Evolutionary conservation across 805 yeast genomes (phyloP).

Genomic region (Candida insectalens): DNA sequence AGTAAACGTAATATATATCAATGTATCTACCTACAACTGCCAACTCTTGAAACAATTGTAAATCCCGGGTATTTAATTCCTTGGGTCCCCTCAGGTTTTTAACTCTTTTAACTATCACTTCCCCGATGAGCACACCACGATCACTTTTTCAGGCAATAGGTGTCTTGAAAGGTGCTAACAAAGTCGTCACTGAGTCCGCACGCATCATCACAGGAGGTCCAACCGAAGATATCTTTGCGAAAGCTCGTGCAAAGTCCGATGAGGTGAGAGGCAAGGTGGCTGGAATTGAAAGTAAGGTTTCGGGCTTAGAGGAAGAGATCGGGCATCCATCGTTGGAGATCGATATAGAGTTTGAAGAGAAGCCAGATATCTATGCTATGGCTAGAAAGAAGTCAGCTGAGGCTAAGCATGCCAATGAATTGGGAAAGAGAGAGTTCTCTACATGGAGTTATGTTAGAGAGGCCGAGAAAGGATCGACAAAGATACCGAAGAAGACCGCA

Average conservation of each 20-base stretch:
- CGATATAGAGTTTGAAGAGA: neutral
- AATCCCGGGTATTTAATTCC: neutral
- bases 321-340: neutral
- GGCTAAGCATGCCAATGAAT: neutral
- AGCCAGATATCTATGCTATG: neutral
- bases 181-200: slow-evolving; percentile 16
- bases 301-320: neutral
- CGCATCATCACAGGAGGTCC: slow-evolving; percentile 7
- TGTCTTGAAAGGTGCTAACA: slow-evolving; percentile 18
- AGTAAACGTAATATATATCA: no score
- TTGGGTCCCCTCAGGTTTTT: no score
- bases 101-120: neutral
- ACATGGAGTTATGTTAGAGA: neutral
- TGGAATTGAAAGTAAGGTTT: neutral
- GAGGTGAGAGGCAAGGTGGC: neutral
- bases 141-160: slow-evolving; percentile 16
- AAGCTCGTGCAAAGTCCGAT: slow-evolving; percentile 1
- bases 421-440: slow-evolving; percentile 3
- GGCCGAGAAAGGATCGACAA: slow-evolving; percentile 1
- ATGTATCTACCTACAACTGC: neutral
- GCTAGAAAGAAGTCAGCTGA: neutral
- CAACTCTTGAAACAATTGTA: no score
- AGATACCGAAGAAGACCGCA: slow-evolving; percentile 23
- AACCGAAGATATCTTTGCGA: neutral
- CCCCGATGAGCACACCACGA: slow-evolving; percentile 15